phyloP scores from a whole-genome alignment of 192 early-diverging fungal species.

The Haplosporangium gracile region DNA sequence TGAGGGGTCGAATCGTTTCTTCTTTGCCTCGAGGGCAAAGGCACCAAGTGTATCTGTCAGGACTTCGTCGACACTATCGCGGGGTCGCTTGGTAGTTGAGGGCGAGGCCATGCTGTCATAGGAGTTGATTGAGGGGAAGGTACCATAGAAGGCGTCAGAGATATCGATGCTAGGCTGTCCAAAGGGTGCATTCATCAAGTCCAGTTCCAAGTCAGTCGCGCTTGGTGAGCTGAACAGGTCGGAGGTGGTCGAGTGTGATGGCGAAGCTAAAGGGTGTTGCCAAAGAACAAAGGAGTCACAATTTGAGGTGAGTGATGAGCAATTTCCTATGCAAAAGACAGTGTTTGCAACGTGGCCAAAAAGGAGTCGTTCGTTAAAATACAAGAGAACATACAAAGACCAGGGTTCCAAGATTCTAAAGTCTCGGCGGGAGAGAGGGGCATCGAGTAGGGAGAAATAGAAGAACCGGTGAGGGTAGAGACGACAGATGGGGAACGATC shows the following conservation, averaged over 20 bases:
- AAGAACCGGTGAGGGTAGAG: conserved; percentile 16
- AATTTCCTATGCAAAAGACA: too few relatives aligned
- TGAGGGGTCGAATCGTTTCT: conserved; percentile 36
- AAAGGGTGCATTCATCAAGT: conserved; percentile 25
- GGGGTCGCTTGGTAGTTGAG: conserved; percentile 27
- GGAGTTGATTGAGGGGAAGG: neutral
- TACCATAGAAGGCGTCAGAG: conserved; percentile 26
- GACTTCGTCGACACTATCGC: conserved; percentile 35
- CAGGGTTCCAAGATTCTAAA: conserved; percentile 50
- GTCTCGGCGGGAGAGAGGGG: conserved; percentile 49
- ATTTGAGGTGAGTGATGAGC: neutral
- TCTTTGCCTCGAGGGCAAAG: conserved; percentile 55
- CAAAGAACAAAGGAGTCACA: neutral
- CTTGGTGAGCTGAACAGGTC: conserved; percentile 43
- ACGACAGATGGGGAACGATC: conserved; percentile 46
- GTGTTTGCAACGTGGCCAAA: neutral
- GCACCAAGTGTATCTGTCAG: conserved; percentile 49
- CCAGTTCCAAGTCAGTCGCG: conserved; percentile 28
- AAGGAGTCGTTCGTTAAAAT: neutral
- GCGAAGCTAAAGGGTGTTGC: conserved; percentile 14
- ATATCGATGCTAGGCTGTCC: conserved; percentile 18
- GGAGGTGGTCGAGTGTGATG: conserved; percentile 44
- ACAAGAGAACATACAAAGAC: conserved; percentile 34
- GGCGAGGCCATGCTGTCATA: conserved; percentile 23
- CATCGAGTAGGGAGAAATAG: conserved; percentile 33